phyloP scores from a whole-genome alignment of 768 basidiomycete species.

The Tricholoma flavovirens region DNA sequence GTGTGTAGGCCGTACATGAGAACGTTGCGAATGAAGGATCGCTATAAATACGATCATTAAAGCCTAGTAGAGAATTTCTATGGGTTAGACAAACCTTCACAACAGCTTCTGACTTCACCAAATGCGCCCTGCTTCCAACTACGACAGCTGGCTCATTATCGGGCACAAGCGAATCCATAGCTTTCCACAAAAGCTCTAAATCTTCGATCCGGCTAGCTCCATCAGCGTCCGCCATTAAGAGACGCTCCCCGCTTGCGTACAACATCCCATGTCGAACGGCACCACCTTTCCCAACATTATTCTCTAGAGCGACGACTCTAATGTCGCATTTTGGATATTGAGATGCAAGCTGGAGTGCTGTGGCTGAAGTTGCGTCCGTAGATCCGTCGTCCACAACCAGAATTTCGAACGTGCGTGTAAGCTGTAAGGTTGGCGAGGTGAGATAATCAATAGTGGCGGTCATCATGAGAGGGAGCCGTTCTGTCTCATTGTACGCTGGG shows the following conservation, averaged over 20 bases:
- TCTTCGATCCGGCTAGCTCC: conserved; percentile 88
- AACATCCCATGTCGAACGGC: conserved; percentile 91
- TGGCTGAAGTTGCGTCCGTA: conserved; percentile 61
- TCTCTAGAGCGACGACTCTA: conserved; percentile 68
- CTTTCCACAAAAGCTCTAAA: conserved; percentile 69
- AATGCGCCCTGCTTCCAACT: conserved; percentile 88
- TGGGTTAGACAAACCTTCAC: conserved; percentile 65
- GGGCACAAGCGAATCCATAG: conserved; percentile 59
- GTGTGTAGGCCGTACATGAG: conserved; percentile 94
- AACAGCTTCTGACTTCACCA: conserved; percentile 88
- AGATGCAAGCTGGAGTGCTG: conserved; percentile 60
- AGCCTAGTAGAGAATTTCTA: background rate
- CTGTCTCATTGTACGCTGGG: conserved; percentile 87
- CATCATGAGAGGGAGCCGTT: conserved; percentile 84
- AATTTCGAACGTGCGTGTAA: conserved; percentile 65
- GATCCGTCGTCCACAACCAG: conserved; percentile 91
- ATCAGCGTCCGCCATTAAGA: conserved; percentile 94
- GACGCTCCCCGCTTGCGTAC: conserved; percentile 65
- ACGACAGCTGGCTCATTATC: conserved; percentile 53
- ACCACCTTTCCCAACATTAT: conserved; percentile 89
- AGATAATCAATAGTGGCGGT: conserved; percentile 66
- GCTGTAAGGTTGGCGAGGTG: conserved; percentile 26
- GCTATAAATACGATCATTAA: conserved; percentile 39
- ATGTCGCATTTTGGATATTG: conserved; percentile 56
- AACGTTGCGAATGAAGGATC: conserved; percentile 82